phyloP scores from a whole-genome alignment of 2,329 filamentous ascomycete genomes.

The Diaporthe caulivora region DNA sequence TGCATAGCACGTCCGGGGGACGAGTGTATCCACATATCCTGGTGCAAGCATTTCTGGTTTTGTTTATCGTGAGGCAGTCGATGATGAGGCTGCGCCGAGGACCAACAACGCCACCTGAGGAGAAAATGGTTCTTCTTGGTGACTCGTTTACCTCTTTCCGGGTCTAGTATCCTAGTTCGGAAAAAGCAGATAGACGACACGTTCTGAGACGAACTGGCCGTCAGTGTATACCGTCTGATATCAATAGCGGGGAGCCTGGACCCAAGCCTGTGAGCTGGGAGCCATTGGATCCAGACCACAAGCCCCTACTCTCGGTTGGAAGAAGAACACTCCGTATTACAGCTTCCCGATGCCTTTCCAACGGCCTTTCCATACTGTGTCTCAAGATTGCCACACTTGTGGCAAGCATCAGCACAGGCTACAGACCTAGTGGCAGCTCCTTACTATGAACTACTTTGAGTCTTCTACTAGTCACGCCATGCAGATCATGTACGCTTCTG shows the following conservation, averaged over 20 bases:
- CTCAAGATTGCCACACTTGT: not conserved
- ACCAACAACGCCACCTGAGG: not conserved
- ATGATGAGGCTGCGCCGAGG: not conserved
- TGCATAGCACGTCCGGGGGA: too few relatives aligned
- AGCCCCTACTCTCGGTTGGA: not conserved
- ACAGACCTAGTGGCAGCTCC: not conserved
- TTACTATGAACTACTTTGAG: not conserved
- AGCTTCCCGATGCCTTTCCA: not conserved
- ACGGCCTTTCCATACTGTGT: not conserved
- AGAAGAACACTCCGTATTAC: not conserved
- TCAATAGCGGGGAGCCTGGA: not conserved
- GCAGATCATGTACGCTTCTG: not conserved
- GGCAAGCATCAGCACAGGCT: not conserved
- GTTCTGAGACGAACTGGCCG: constrained; percentile 2
- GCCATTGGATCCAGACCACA: not conserved
- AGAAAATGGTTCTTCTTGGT: not conserved
- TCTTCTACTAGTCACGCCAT: too few relatives aligned
- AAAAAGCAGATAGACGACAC: not conserved
- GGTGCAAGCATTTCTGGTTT: too few relatives aligned
- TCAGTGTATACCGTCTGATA: constrained; percentile 16
- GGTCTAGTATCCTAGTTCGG: not conserved
- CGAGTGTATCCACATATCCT: not conserved
- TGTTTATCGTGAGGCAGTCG: not conserved
- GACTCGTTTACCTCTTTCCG: not conserved
- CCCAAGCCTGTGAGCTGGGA: too few relatives aligned